phyloP scores from a whole-genome alignment of 306 rosid species.

The Lathyrus aphaca region DNA sequence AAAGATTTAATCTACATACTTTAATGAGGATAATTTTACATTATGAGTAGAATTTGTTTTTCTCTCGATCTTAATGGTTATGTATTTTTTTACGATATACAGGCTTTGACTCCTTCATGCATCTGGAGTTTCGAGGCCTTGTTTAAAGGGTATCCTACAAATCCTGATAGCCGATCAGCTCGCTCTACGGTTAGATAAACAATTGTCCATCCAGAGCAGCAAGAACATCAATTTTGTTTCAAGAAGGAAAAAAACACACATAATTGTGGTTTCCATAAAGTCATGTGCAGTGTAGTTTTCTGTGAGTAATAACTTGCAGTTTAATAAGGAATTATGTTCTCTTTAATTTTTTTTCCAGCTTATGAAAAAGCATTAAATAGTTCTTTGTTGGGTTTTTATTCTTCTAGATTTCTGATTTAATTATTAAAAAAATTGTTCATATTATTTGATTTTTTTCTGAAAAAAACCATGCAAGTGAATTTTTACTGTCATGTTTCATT shows the following conservation, averaged over 20 bases:
- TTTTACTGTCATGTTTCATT: no score
- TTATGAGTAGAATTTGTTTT: no score
- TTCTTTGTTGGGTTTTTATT: not conserved
- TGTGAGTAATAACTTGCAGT: constrained; percentile 32
- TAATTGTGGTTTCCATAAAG: constrained; percentile 20
- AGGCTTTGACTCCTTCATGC: constrained; percentile 42
- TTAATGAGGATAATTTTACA: no score
- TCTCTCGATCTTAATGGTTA: no score
- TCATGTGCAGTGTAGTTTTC: not conserved
- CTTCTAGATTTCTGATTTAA: not conserved
- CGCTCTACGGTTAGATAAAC: constrained; percentile 38
- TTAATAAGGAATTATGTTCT: not conserved
- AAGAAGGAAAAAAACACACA: not conserved
- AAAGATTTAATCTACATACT: no score
- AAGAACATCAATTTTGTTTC: constrained; percentile 21
- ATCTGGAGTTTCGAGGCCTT: constrained; percentile 36
- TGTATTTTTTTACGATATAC: constrained; percentile 19
- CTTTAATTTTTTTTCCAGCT: constrained; percentile 25
- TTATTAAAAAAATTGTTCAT: not conserved
- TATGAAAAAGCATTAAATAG: not conserved
- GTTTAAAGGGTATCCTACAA: constrained; percentile 42
- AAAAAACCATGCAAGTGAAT: no score
- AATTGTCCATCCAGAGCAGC: constrained; percentile 14
- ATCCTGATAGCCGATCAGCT: constrained; percentile 49
- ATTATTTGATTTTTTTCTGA: not conserved